Percentiles rank a stretch among this genome's conserved stretches.
phyloP scores from a whole-genome alignment of 768 basidiomycete genomes.

The Russula lepida region DNA sequence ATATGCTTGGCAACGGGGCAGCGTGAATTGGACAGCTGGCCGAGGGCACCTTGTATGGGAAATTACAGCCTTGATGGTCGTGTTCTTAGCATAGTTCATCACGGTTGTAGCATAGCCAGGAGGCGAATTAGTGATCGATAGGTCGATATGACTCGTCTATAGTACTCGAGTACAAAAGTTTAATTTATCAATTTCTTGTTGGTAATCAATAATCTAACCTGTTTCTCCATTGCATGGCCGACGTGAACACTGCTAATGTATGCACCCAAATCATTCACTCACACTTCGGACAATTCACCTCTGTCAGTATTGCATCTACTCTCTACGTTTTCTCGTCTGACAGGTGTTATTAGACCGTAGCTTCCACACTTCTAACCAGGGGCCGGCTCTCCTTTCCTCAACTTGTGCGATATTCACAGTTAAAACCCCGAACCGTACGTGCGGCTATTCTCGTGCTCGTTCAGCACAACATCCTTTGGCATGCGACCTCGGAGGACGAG shows the following conservation, averaged over 20 bases:
- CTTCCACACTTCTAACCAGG: constrained; percentile 62
- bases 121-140: too few species aligned
- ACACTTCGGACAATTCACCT: constrained; percentile 57
- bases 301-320: constrained; percentile 39
- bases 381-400: constrained; percentile 73
- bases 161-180: background rate
- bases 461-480: constrained; percentile 91
- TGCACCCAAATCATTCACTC: constrained; percentile 55
- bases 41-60: background rate
- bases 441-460: constrained; percentile 69
- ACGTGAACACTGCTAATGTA: constrained; percentile 50
- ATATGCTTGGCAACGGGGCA: background rate
- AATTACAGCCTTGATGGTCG: background rate
- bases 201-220: background rate
- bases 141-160: background rate
- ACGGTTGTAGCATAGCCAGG: background rate
- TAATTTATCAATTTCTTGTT: constrained; percentile 4
- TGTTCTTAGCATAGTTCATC: background rate
- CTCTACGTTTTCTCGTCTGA: background rate
- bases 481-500: constrained; percentile 61
- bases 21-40: background rate
- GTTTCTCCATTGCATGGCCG: constrained; percentile 41
- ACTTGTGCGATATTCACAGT: constrained; percentile 56
- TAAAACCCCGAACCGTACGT: constrained; percentile 61
- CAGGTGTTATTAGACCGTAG: constrained; percentile 48